phyloP scores from a whole-genome alignment of 73 alveolate genomes.

The Vitrella brassicaformis region DNA sequence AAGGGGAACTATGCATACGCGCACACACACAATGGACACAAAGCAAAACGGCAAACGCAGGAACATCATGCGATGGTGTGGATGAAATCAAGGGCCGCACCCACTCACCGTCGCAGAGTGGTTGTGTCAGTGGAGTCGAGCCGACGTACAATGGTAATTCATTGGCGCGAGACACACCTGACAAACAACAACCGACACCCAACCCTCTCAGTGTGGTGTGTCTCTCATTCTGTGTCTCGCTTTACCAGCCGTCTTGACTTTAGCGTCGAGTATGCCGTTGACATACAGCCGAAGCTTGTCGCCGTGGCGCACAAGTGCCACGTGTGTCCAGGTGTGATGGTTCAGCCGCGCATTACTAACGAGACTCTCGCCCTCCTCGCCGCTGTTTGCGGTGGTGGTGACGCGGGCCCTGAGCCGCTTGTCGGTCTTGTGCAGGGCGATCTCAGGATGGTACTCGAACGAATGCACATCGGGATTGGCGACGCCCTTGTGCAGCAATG shows the following conservation, averaged over 20 bases:
- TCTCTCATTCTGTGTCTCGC: too few species aligned
- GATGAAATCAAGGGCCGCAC: too few species aligned
- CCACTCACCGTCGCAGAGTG: too few species aligned
- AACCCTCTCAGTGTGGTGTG: too few species aligned
- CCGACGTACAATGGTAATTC: constrained; percentile 48
- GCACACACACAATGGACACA: too few species aligned
- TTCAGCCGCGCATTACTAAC: constrained; percentile 41
- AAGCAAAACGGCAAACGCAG: too few species aligned
- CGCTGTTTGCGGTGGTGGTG: constrained; percentile 22
- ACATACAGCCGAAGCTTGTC: constrained; percentile 43
- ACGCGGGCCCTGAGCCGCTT: constrained; percentile 5
- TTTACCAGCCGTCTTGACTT: constrained; percentile 12
- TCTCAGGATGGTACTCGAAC: constrained; percentile 29
- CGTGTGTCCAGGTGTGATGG: constrained; percentile 50
- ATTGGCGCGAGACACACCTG: constrained; percentile 35
- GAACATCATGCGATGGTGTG: too few species aligned
- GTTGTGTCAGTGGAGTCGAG: constrained; percentile 50
- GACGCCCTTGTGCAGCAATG: constrained; percentile 43
- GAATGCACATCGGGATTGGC: constrained; percentile 17
- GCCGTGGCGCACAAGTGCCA: constrained; percentile 37
- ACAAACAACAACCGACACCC: too few species aligned
- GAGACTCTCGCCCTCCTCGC: constrained; percentile 23
- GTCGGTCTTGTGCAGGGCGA: constrained; percentile 29
- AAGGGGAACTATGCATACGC: constrained; percentile 39
- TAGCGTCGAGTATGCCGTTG: constrained; percentile 61